A percentile compares a stretch with the other conserved stretches of the same genome.
These are phyloP conservation scores for Paraconiothyrium sp. DNA, from an alignment of 2,329 filamentous ascomycete species.

Conservation along the genomic window DNA sequence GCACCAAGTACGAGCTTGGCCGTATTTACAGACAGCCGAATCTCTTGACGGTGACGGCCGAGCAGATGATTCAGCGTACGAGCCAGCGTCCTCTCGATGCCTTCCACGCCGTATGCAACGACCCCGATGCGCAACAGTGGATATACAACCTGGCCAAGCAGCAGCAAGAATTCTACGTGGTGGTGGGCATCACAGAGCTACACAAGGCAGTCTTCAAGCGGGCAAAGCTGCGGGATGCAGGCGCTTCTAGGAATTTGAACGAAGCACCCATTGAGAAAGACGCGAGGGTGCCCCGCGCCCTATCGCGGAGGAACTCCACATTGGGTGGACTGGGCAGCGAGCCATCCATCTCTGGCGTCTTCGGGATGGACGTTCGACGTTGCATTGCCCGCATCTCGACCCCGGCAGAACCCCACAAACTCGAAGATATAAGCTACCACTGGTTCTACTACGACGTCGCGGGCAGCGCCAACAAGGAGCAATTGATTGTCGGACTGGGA, in stretches of 20 bases:
- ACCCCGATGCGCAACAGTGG: constrained; percentile 46
- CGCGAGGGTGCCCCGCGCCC: constrained; percentile 43
- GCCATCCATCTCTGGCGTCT: constrained; percentile 45
- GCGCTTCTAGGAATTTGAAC: constrained; percentile 45
- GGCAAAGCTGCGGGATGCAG: constrained; percentile 47
- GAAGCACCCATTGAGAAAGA: constrained; percentile 45
- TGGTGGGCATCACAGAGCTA: constrained; percentile 49
- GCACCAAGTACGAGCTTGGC: constrained; percentile 50
- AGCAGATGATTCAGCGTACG: constrained; percentile 51
- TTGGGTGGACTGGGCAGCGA: constrained; percentile 43
- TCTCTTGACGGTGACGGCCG: constrained; percentile 45
- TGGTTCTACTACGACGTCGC: constrained; percentile 48
- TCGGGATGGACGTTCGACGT: constrained; percentile 49
- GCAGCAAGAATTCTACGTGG: constrained; percentile 44
- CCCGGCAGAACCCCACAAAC: constrained; percentile 43
- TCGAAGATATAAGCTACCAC: constrained; percentile 43
- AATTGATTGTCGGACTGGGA: constrained; percentile 48
- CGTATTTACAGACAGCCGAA: constrained; percentile 50
- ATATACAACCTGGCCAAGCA: constrained; percentile 39
- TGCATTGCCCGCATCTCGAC: constrained; percentile 42
- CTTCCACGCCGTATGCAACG: constrained; percentile 45
- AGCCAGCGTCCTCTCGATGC: constrained; percentile 37
- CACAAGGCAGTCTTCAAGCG: constrained; percentile 50
- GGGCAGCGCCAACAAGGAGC: constrained; percentile 39
- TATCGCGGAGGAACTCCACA: constrained; percentile 37